These are phyloP conservation scores for Botrytis cinerea DNA, from an alignment of 2,329 filamentous ascomycete genomes.

Conservation along the genomic window DNA sequence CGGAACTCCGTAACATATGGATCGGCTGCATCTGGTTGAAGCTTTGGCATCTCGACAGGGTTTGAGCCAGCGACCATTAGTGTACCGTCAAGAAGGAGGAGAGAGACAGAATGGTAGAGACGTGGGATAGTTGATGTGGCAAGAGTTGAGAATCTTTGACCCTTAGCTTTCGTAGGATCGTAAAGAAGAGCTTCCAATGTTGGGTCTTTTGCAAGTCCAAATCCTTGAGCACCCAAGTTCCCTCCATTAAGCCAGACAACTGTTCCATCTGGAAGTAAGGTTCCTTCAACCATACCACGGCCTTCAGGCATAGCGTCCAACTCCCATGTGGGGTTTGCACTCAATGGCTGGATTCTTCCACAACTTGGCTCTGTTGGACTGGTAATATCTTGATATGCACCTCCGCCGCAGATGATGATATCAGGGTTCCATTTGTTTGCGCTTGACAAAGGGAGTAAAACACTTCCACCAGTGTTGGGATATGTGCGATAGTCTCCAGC, in stretches of 20 bases:
- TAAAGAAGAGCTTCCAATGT: conserved; percentile 60
- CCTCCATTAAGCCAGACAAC: conserved; percentile 61
- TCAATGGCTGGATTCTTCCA: conserved; percentile 56
- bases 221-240: conserved; percentile 59
- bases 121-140: conserved; percentile 48
- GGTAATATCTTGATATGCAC: conserved; percentile 59
- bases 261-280: conserved; percentile 60
- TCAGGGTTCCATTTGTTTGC: conserved; percentile 55
- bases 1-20: conserved; percentile 61
- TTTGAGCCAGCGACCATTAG: conserved; percentile 61
- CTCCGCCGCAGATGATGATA: conserved; percentile 60
- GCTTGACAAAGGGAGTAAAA: conserved; percentile 55
- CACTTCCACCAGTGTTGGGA: conserved; percentile 60
- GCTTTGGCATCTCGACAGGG: conserved; percentile 58
- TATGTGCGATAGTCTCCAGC: conserved; percentile 60
- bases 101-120: conserved; percentile 62
- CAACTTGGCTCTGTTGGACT: conserved; percentile 61
- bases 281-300: conserved; percentile 61
- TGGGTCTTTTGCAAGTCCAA: conserved; percentile 56
- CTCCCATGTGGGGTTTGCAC: conserved; percentile 52
- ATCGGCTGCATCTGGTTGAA: conserved; percentile 47
- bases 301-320: conserved; percentile 61
- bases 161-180: conserved; percentile 53
- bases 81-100: conserved; percentile 61
- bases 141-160: conserved; percentile 51